These are phyloP conservation scores for Pleurotus sapidus DNA, from an alignment of 768 basidiomycete species.

Conservation along the genomic window DNA sequence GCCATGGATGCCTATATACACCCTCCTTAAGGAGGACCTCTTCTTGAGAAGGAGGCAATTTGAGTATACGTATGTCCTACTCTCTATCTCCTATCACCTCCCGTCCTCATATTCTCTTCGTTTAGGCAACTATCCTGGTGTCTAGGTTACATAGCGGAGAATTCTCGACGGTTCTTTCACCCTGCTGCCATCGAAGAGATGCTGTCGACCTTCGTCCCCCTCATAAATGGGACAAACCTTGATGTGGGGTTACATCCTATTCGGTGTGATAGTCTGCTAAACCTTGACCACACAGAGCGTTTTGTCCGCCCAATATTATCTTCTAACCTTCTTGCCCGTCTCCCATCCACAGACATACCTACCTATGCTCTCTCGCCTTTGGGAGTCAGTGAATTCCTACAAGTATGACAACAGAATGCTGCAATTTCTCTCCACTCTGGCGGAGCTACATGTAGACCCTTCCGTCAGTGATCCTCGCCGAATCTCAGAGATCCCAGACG, in stretches of 20 bases:
- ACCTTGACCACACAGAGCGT: slow-evolving; percentile 45
- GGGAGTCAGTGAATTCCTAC: slow-evolving; percentile 88
- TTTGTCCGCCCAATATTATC: slow-evolving; percentile 80
- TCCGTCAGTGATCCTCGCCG: slow-evolving; percentile 70
- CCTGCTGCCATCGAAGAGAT: slow-evolving; percentile 85
- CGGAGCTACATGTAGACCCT: slow-evolving; percentile 81
- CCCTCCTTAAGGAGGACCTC: slow-evolving; percentile 67
- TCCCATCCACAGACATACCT: slow-evolving; percentile 83
- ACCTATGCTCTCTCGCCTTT: slow-evolving; percentile 79
- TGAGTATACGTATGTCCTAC: slow-evolving; percentile 63
- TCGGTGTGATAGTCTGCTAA: slow-evolving; percentile 4
- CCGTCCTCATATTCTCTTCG: slow-evolving; percentile 7
- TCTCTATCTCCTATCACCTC: not conserved
- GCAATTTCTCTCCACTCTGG: slow-evolving; percentile 72
- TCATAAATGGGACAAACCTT: slow-evolving; percentile 69
- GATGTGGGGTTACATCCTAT: slow-evolving; percentile 40
- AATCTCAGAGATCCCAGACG: slow-evolving; percentile 66
- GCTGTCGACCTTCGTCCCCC: slow-evolving; percentile 82
- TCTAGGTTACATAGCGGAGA: slow-evolving; percentile 69
- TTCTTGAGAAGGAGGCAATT: slow-evolving; percentile 77
- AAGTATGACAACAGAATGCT: slow-evolving; percentile 90
- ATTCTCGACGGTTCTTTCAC: slow-evolving; percentile 81
- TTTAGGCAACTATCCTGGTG: slow-evolving; percentile 72
- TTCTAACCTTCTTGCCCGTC: slow-evolving; percentile 82
- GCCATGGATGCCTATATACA: slow-evolving; percentile 78